Evolutionary conservation across 495 filamentous ascomycete species (phyloP).

Genomic region (Darksidea phi): DNA sequence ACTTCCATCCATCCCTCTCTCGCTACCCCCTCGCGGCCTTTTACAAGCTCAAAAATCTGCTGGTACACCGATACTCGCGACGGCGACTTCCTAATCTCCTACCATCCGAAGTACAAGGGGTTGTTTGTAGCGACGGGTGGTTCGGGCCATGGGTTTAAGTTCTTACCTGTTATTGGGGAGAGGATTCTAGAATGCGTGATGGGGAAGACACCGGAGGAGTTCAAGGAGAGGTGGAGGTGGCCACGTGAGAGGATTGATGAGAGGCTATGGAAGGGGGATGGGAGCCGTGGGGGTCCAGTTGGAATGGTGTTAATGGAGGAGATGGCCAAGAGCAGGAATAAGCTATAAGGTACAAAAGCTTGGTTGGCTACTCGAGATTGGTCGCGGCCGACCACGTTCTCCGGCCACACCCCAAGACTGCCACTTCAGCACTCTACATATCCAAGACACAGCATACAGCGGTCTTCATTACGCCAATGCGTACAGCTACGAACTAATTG

Average conservation of each 20-base stretch:
- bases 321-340: conserved; percentile 42
- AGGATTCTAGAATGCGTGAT: conserved; percentile 47
- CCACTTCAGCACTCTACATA: too few relatives aligned
- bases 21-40: conserved; percentile 63
- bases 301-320: conserved; percentile 57
- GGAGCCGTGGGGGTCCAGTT: conserved; percentile 58
- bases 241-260: conserved; percentile 41
- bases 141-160: conserved; percentile 54
- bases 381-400: too few relatives aligned
- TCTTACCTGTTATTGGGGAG: conserved; percentile 52
- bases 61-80: conserved; percentile 40
- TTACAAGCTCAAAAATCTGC: conserved; percentile 66
- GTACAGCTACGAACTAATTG: too few relatives aligned
- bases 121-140: conserved; percentile 54
- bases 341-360: conserved; percentile 27
- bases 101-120: conserved; percentile 34
- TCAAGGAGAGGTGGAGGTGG: conserved; percentile 46
- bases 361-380: too few relatives aligned
- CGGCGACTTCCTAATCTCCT: conserved; percentile 38
- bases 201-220: conserved; percentile 39
- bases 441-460: too few relatives aligned
- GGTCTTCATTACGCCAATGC: too few relatives aligned
- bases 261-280: conserved; percentile 62
- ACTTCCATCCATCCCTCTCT: conserved; percentile 64
- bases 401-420: too few relatives aligned